phyloP scores from a whole-genome alignment of 2,329 filamentous ascomycete genomes.

The Penicillium italicum region DNA sequence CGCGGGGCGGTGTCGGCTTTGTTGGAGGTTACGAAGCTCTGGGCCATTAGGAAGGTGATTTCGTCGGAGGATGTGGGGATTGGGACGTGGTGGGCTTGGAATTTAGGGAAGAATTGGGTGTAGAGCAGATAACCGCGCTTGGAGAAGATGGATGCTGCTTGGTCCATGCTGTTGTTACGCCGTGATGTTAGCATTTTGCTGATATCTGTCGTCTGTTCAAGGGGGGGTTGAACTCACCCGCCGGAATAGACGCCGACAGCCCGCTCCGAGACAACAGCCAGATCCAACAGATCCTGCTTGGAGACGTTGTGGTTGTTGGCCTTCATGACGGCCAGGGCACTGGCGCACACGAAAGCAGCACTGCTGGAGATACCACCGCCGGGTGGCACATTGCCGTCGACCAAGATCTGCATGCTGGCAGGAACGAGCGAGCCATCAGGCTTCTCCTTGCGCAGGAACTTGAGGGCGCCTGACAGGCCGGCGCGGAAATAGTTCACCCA shows the following conservation, averaged over 20 bases:
- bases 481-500: constrained; percentile 99
- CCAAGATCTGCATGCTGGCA: constrained; percentile 77
- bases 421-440: constrained; percentile 60
- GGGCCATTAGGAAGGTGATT: constrained; percentile 86
- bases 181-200: background rate
- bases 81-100: constrained; percentile 71
- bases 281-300: constrained; percentile 86
- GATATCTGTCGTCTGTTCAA: background rate
- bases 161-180: constrained; percentile 69
- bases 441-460: constrained; percentile 67
- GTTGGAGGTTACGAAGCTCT: constrained; percentile 89
- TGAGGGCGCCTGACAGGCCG: constrained; percentile 75
- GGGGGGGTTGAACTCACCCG: constrained; percentile 57
- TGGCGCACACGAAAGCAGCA: constrained; percentile 88
- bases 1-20: constrained; percentile 91
- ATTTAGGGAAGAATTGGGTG: constrained; percentile 78
- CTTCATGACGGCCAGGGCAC: constrained; percentile 79
- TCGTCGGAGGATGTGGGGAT: constrained; percentile 80
- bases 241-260: constrained; percentile 95
- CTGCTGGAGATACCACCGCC: constrained; percentile 91
- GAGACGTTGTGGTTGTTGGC: constrained; percentile 81
- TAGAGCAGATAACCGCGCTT: constrained; percentile 80
- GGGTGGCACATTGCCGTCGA: constrained; percentile 87
- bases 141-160: constrained; percentile 92
- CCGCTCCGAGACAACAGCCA: constrained; percentile 91